These are phyloP conservation scores for Apophysomyces sp. DNA, from an alignment of 371 early-diverging fungal species.

Conservation along the genomic window DNA sequence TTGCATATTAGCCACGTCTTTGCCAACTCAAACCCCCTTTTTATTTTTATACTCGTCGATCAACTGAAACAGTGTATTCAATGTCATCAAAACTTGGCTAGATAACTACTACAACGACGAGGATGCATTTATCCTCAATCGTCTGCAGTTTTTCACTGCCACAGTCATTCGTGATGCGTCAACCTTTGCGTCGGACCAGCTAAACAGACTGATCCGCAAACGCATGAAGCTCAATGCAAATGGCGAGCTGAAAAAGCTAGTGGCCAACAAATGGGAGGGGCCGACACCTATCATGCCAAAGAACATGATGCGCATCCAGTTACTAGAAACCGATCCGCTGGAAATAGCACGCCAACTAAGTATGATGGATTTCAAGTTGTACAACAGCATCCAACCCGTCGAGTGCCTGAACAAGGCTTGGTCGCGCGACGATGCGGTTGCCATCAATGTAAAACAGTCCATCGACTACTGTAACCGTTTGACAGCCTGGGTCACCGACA, in stretches of 20 bases:
- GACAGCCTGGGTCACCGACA: slow-evolving; percentile 81
- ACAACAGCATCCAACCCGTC: slow-evolving; percentile 77
- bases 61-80: slow-evolving; percentile 60
- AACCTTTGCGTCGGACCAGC: slow-evolving; percentile 69
- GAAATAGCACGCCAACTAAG: slow-evolving; percentile 95
- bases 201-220: slow-evolving; percentile 69
- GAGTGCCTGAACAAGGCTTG: slow-evolving; percentile 92
- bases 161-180: slow-evolving; percentile 74
- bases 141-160: slow-evolving; percentile 75
- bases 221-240: slow-evolving; percentile 58
- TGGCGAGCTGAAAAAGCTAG: slow-evolving; percentile 58
- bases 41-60: too few relatives aligned
- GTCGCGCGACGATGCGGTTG: slow-evolving; percentile 70
- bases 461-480: slow-evolving; percentile 67
- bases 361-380: slow-evolving; percentile 79
- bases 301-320: slow-evolving; percentile 57
- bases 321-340: slow-evolving; percentile 86
- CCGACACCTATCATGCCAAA: slow-evolving; percentile 68
- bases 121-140: slow-evolving; percentile 64
- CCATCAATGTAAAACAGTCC: slow-evolving; percentile 73
- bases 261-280: slow-evolving; percentile 43
- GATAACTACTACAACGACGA: slow-evolving; percentile 83
- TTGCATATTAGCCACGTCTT: not conserved
- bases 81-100: slow-evolving; percentile 89
- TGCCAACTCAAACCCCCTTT: too few relatives aligned